Evolutionary conservation across 1,139 yeast genomes (phyloP).

Genomic region (Suzukiozyma palmioleophila): DNA sequence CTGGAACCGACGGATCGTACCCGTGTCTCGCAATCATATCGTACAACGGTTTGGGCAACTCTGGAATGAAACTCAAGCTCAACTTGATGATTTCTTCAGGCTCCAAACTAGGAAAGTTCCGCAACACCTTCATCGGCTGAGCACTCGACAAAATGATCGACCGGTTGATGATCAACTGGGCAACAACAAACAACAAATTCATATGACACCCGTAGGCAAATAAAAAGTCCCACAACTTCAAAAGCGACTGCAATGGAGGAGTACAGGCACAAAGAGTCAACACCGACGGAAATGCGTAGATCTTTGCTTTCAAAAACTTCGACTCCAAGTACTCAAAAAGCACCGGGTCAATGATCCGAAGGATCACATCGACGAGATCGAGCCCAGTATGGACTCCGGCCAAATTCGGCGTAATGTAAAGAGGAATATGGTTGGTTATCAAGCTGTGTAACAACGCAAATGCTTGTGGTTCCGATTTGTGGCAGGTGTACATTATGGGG

Average conservation of each 20-base stretch:
- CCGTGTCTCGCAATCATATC: slow-evolving; percentile 70
- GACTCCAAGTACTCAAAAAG: slow-evolving; percentile 57
- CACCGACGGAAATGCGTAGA: slow-evolving; percentile 86
- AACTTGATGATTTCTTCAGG: slow-evolving; percentile 75
- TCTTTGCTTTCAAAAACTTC: slow-evolving; percentile 71
- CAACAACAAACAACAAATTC: slow-evolving; percentile 80
- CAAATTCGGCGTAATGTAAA: slow-evolving; percentile 72
- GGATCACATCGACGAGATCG: slow-evolving; percentile 61
- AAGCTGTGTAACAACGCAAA: slow-evolving; percentile 63
- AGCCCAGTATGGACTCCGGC: slow-evolving; percentile 84
- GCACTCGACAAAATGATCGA: slow-evolving; percentile 50
- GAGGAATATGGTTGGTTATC: slow-evolving; percentile 61
- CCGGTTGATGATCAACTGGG: slow-evolving; percentile 73
- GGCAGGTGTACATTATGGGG: slow-evolving; percentile 70
- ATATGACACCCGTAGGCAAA: slow-evolving; percentile 90
- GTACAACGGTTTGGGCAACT: slow-evolving; percentile 65
- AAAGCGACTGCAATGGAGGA: slow-evolving; percentile 73
- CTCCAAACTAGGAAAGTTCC: slow-evolving; percentile 70
- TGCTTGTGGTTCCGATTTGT: slow-evolving; percentile 82
- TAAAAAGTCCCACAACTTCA: slow-evolving; percentile 83
- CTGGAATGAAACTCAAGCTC: slow-evolving; percentile 76
- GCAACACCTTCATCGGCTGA: slow-evolving; percentile 70
- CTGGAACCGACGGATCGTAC: slow-evolving; percentile 49
- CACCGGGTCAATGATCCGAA: slow-evolving; percentile 70
- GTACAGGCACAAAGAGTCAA: slow-evolving; percentile 87